Percentiles rank a stretch among this genome's conserved stretches.
Conservation (phyloP, 306 rosid genomes). For the Abrus precatorius region DNA sequence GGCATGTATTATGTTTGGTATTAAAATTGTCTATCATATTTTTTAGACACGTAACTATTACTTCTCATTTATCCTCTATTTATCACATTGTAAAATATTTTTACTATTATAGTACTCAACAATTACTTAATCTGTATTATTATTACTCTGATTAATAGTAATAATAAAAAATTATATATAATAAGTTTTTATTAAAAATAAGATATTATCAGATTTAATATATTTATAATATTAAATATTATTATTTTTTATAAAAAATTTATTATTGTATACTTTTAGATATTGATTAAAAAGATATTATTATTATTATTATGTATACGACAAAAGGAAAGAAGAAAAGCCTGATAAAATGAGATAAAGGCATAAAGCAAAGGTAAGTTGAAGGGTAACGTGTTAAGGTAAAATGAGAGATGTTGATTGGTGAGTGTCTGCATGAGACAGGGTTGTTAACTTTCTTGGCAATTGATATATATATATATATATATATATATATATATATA, state of each 20-base stretch:
- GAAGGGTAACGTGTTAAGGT: conserved; percentile 12
- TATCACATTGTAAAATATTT: too few relatives aligned
- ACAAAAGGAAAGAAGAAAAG: not conserved
- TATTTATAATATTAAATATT: too few relatives aligned
- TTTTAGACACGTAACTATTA: not conserved
- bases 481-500: not conserved
- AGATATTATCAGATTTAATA: too few relatives aligned
- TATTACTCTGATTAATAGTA: too few relatives aligned
- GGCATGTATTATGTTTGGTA: not conserved
- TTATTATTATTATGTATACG: not conserved
- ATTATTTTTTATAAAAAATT: too few relatives aligned
- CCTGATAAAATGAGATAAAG: not conserved
- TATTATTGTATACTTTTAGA: too few relatives aligned
- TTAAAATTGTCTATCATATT: not conserved
- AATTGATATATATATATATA: conserved; percentile 12
- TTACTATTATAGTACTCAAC: too few relatives aligned
- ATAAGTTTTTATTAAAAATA: too few relatives aligned
- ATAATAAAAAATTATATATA: too few relatives aligned
- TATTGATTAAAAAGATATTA: too few relatives aligned
- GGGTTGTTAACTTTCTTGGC: conserved; percentile 48
- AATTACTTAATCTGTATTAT: too few relatives aligned
- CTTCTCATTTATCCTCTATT: too few relatives aligned
- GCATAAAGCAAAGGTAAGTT: not conserved
- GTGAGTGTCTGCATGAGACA: conserved; percentile 43
- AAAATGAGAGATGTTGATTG: conserved; percentile 34